A percentile compares a stretch with the other conserved stretches of the same genome.
These are phyloP conservation scores for Coemansia sp. DNA, from an alignment of 192 early-diverging fungal genomes.

Conservation along the genomic window DNA sequence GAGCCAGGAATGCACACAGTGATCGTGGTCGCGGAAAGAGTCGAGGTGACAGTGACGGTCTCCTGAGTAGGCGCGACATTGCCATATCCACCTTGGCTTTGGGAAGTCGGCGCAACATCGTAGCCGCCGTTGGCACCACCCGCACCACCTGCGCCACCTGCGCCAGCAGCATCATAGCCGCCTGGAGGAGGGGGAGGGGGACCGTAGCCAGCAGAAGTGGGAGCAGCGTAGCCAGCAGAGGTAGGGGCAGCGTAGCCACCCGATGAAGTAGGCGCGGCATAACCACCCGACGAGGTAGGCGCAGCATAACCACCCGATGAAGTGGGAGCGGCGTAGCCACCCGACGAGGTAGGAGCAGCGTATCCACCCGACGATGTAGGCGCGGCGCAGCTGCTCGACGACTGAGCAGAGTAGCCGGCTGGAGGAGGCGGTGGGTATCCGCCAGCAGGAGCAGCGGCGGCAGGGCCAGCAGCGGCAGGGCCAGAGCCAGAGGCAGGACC, in stretches of 20 bases:
- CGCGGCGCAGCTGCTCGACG: conserved; percentile 7
- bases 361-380: conserved; percentile 20
- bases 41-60: conserved; percentile 24
- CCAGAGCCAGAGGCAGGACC: conserved; percentile 10
- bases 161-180: background rate
- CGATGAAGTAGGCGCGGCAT: conserved; percentile 22
- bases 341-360: conserved; percentile 21
- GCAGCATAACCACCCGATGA: conserved; percentile 20
- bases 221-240: conserved; percentile 16
- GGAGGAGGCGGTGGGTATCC: conserved; percentile 17
- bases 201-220: conserved; percentile 26
- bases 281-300: conserved; percentile 15
- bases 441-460: background rate
- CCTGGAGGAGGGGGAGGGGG: conserved; percentile 15
- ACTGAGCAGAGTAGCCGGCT: conserved; percentile 6
- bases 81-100: conserved; percentile 24
- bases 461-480: background rate
- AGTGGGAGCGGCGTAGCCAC: conserved; percentile 21
- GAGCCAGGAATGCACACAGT: conserved; percentile 32
- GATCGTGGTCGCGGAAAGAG: conserved; percentile 25
- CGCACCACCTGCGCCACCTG: conserved; percentile 4
- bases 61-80: conserved; percentile 13
- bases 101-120: conserved; percentile 5
- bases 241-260: conserved; percentile 26
- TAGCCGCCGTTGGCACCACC: background rate